phyloP scores from a whole-genome alignment of 2,329 filamentous ascomycete species.

The Knufia fluminis region DNA sequence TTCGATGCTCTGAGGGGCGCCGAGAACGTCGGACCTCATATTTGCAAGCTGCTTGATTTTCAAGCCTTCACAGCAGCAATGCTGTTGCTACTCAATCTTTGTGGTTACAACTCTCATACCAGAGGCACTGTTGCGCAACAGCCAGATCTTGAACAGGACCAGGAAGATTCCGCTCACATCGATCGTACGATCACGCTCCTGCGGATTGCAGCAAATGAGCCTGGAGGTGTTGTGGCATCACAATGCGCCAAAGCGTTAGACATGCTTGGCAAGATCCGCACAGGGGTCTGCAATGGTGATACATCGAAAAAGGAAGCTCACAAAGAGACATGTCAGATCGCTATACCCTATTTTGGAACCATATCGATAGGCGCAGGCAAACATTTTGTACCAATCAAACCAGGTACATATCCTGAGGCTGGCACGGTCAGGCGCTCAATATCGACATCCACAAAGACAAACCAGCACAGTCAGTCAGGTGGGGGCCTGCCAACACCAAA shows the following conservation, averaged over 20 bases:
- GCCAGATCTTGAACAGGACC: constrained; percentile 26
- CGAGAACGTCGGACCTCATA: constrained; percentile 25
- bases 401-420: constrained; percentile 16
- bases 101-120: constrained; percentile 28
- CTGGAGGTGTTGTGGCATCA: constrained; percentile 35
- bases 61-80: constrained; percentile 39
- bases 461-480: not conserved
- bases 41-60: constrained; percentile 42
- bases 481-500: constrained; percentile 21
- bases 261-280: constrained; percentile 27
- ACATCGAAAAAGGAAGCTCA: constrained; percentile 9
- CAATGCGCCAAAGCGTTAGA: constrained; percentile 36
- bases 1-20: constrained; percentile 31
- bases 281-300: constrained; percentile 19
- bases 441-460: constrained; percentile 5
- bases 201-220: constrained; percentile 26
- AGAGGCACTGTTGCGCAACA: constrained; percentile 14
- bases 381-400: constrained; percentile 24
- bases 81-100: constrained; percentile 36
- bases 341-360: constrained; percentile 40
- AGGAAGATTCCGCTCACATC: constrained; percentile 31
- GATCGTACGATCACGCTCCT: constrained; percentile 28
- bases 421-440: not conserved
- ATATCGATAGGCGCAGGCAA: constrained; percentile 30
- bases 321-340: constrained; percentile 29